phyloP scores from a whole-genome alignment of 2,329 filamentous ascomycete species.

The Stagonosporopsis rhizophila region DNA sequence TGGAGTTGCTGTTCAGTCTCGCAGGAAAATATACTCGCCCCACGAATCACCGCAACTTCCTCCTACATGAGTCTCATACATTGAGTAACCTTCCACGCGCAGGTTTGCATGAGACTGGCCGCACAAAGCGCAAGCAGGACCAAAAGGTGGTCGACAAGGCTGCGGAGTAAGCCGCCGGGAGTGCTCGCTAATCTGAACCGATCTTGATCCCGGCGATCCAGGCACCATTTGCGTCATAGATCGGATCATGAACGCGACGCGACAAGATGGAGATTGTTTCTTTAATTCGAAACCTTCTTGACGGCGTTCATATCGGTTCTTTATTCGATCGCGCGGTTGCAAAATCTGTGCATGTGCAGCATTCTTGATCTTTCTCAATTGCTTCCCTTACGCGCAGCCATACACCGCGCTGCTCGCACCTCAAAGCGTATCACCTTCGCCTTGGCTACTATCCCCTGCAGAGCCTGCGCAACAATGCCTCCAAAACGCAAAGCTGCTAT shows the following conservation, averaged over 20 bases:
- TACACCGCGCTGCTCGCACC: neutral
- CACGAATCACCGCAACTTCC: too few relatives aligned
- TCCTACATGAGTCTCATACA: too few relatives aligned
- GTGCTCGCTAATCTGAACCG: constrained; percentile 33
- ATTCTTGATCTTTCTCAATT: neutral
- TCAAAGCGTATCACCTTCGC: neutral
- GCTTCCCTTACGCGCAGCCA: neutral
- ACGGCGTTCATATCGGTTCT: neutral
- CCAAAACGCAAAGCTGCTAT: constrained; percentile 45
- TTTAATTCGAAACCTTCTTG: neutral
- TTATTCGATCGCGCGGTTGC: neutral
- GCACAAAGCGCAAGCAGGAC: too few relatives aligned
- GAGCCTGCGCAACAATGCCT: constrained; percentile 32
- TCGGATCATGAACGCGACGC: constrained; percentile 32
- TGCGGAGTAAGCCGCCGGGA: too few relatives aligned
- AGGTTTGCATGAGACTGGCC: too few relatives aligned
- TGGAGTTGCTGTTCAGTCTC: too few relatives aligned
- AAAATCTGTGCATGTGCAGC: neutral
- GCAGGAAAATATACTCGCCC: too few relatives aligned
- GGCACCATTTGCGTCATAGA: constrained; percentile 41
- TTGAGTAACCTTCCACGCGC: too few relatives aligned
- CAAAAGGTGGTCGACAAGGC: too few relatives aligned
- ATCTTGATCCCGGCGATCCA: constrained; percentile 32
- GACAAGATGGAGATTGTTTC: constrained; percentile 4
- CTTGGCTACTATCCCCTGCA: neutral